Evolutionary conservation across 1,284 basidiomycete genomes (phyloP), one percentile per base, ranked within the genome.

Genomic region (Pyrrhoderma lamaoense): DNA sequence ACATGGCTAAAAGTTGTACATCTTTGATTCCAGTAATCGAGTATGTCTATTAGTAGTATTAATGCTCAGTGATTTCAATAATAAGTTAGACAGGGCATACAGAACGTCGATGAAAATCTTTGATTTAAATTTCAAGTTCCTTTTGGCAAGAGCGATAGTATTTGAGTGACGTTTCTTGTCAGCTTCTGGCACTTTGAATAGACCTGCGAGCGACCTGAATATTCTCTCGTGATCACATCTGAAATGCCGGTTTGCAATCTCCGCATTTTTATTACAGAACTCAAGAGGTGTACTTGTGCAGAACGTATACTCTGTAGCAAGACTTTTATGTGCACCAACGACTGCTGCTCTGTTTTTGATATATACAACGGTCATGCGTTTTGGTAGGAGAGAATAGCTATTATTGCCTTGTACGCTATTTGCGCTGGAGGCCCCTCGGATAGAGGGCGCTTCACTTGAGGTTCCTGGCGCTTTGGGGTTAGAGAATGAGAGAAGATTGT

Each of bases 1-100:
- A 61, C 71, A 93, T 83, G 0, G 86, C 88, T 2, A 94, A 72
- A 71, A 91, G 84, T 60, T 93, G 89, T 0, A 92, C 65, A 61
- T 94, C 89, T 79, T 85, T 25, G 71, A 70, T 21, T 70, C 72
- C 4, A 79, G 74, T 31, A 90, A 72, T 55, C 86, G 76, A 1
- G 67, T 60, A 57, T 91, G 83, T 53, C 88, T 92, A 53, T 39
- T 51, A 16, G 53, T 37, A 22, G 27, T 5, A 35, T 45, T n/a
- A n/a, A 11, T 22, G 31, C 36, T 50, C 8, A 9, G 19, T 43
- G 8, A 25, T 27, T 8, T 11, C 8, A 42, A 31, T 22, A 1
- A 35, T 7, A 27, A 25, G 45, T 16, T 18, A 40, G 19, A 53
- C 22, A 48, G 51, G 31, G 36, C 56, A 44, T 19, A 62, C 52